Evolutionary conservation across 2,329 filamentous ascomycete genomes (phyloP).

Genomic region (Calonectria montana): DNA sequence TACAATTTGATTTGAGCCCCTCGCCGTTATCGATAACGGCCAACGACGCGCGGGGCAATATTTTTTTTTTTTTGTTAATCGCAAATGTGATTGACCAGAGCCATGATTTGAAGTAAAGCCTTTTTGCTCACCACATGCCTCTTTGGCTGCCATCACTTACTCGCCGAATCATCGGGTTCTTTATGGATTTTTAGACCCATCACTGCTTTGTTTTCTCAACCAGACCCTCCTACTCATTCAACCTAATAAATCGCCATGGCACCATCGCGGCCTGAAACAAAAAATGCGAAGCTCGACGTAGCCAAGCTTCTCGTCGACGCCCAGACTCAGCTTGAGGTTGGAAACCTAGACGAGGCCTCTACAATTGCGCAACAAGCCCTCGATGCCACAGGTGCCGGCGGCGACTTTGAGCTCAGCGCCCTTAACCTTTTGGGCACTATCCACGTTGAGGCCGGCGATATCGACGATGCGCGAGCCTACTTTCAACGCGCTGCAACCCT

Average conservation of each 20-base stretch:
- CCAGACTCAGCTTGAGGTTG: constrained; percentile 55
- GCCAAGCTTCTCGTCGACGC: constrained; percentile 52
- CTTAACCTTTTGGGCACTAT: constrained; percentile 85
- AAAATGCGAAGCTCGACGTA: constrained; percentile 49
- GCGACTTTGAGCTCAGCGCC: constrained; percentile 70
- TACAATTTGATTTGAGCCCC: too few relatives aligned
- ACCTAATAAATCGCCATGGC: constrained; percentile 49
- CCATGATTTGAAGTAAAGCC: too few relatives aligned
- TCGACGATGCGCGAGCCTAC: constrained; percentile 77
- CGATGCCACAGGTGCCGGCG: constrained; percentile 55
- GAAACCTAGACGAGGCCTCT: constrained; percentile 55
- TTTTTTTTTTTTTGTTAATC: too few relatives aligned
- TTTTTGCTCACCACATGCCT: too few relatives aligned
- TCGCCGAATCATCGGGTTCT: too few relatives aligned
- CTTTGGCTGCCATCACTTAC: too few relatives aligned
- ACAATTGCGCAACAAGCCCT: constrained; percentile 57
- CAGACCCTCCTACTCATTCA: constrained; percentile 11
- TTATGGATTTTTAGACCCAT: too few relatives aligned
- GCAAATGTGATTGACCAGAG: too few relatives aligned
- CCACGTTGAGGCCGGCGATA: constrained; percentile 83
- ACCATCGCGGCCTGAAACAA: constrained; percentile 53
- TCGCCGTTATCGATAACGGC: too few relatives aligned
- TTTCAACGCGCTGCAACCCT: constrained; percentile 80
- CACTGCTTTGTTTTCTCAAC: neutral
- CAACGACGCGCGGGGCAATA: too few relatives aligned